A percentile compares a stretch with the other conserved stretches of the same genome.
Conservation (phyloP, 768 basidiomycete species). For the Trametes elegans region DNA sequence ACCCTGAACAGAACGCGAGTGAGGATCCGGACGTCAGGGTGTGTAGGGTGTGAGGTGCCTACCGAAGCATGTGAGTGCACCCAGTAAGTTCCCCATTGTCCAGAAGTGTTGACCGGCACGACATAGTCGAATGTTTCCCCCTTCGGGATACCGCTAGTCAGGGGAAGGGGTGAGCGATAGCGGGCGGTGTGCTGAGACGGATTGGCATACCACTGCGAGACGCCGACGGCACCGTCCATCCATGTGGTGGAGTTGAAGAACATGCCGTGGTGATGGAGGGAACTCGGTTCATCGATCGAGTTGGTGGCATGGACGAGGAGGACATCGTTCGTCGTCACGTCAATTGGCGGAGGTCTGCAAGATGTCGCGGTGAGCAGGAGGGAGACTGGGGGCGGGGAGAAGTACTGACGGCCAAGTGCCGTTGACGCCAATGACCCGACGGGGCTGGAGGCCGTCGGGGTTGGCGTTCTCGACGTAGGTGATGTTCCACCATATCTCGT, state of each 20-base stretch:
- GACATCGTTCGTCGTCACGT: slow-evolving; percentile 67
- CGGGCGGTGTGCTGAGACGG: too few relatives aligned
- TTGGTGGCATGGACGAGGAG: slow-evolving; percentile 77
- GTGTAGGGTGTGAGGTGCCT: slow-evolving; percentile 19
- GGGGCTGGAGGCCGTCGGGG: slow-evolving; percentile 78
- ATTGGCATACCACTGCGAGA: slow-evolving; percentile 74
- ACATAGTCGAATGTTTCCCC: slow-evolving; percentile 71
- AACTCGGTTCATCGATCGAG: slow-evolving; percentile 60
- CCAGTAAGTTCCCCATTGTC: slow-evolving; percentile 83
- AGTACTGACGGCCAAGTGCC: slow-evolving; percentile 86
- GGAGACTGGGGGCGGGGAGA: not conserved
- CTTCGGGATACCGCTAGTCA: slow-evolving; percentile 74
- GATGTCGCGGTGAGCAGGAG: not conserved
- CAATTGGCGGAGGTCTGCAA: slow-evolving; percentile 78
- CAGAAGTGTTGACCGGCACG: slow-evolving; percentile 64
- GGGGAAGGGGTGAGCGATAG: not conserved
- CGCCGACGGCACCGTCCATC: slow-evolving; percentile 84
- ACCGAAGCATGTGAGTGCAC: slow-evolving; percentile 66
- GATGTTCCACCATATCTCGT: slow-evolving; percentile 89
- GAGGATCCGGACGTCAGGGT: not conserved
- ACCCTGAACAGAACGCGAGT: slow-evolving; percentile 43
- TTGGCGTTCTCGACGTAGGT: slow-evolving; percentile 77
- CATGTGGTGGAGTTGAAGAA: slow-evolving; percentile 85
- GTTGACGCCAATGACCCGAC: slow-evolving; percentile 86
- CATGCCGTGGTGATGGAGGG: slow-evolving; percentile 94